Evolutionary conservation across 2,329 filamentous ascomycete genomes (phyloP).

Genomic region (Lecanoromycetidae sp.): DNA sequence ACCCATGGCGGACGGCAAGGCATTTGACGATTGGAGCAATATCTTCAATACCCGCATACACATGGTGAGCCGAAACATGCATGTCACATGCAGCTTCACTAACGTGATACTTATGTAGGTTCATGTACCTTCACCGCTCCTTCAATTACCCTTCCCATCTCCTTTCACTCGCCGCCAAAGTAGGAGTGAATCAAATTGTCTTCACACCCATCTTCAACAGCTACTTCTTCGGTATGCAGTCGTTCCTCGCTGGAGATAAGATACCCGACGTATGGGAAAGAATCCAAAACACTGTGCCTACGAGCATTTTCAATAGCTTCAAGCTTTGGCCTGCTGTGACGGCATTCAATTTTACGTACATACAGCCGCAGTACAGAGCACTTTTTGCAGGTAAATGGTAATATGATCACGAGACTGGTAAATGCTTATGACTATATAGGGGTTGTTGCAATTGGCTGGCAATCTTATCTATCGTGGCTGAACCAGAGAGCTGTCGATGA

Average conservation of each 20-base stretch:
- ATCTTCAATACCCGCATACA: conserved; percentile 64
- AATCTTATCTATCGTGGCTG: conserved; percentile 74
- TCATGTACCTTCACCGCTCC: conserved; percentile 62
- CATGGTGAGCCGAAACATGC: conserved; percentile 49
- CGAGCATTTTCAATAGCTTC: conserved; percentile 63
- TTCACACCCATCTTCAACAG: conserved; percentile 77
- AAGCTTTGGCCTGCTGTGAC: conserved; percentile 85
- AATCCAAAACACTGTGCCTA: conserved; percentile 62
- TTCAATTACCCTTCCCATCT: conserved; percentile 73
- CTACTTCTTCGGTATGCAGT: conserved; percentile 73
- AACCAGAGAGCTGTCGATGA: conserved; percentile 59
- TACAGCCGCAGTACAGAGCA: conserved; percentile 65
- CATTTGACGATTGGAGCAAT: conserved; percentile 63
- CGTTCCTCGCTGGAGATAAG: conserved; percentile 57
- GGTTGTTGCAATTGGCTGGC: conserved; percentile 74
- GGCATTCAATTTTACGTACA: conserved; percentile 74
- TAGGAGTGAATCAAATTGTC: conserved; percentile 62
- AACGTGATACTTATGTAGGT: conserved; percentile 38
- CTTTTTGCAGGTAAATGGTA: conserved; percentile 50
- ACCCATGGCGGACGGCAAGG: conserved; percentile 55
- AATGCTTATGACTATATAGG: conserved; percentile 26
- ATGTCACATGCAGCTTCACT: neutral
- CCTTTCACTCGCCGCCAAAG: conserved; percentile 62
- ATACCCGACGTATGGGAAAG: conserved; percentile 54
- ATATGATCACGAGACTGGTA: neutral